Conservation (phyloP, 129 eudicot genomes). For the Helichrysum umbraculigerum region DNA sequence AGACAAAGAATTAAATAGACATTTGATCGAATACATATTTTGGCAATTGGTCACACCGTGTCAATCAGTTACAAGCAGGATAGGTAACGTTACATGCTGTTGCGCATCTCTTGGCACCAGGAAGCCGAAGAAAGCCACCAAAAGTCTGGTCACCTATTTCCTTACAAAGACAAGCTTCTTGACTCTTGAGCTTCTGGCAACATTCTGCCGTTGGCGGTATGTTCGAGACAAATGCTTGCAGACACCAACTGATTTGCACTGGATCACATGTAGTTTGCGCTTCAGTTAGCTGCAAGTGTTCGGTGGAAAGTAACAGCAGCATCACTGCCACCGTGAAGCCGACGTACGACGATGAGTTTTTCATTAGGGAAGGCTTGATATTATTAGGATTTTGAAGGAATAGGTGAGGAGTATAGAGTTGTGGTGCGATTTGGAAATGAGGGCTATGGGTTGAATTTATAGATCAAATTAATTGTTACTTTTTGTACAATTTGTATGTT, state of each 20-base stretch:
- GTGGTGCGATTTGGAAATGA: slow-evolving; percentile 11
- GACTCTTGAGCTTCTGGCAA: slow-evolving; percentile 23
- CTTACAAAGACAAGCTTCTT: slow-evolving; percentile 26
- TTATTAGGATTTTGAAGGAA: neutral
- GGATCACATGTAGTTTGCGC: slow-evolving; percentile 23
- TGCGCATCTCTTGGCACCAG: slow-evolving; percentile 7
- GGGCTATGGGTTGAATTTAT: slow-evolving; percentile 5
- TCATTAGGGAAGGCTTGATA: slow-evolving; percentile 13
- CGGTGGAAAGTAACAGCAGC: slow-evolving; percentile 10
- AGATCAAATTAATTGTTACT: neutral
- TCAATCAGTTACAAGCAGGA: slow-evolving; percentile 21
- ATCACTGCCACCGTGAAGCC: slow-evolving; percentile 17
- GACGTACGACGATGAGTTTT: neutral
- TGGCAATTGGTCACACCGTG: neutral
- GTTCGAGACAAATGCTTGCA: slow-evolving; percentile 12
- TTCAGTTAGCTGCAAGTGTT: neutral
- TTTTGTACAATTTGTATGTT: neutral
- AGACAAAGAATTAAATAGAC: neutral
- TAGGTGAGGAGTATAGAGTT: neutral
- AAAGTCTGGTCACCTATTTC: slow-evolving; percentile 4
- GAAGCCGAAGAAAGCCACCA: slow-evolving; percentile 8
- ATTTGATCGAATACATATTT: neutral
- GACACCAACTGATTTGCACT: slow-evolving; percentile 22
- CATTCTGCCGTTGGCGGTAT: slow-evolving; percentile 14
- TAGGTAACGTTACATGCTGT: slow-evolving; percentile 11